Base-by-base conservation (phyloP, 495 filamentous ascomycete species). In the Barbatosphaeria neglecta region DNA sequence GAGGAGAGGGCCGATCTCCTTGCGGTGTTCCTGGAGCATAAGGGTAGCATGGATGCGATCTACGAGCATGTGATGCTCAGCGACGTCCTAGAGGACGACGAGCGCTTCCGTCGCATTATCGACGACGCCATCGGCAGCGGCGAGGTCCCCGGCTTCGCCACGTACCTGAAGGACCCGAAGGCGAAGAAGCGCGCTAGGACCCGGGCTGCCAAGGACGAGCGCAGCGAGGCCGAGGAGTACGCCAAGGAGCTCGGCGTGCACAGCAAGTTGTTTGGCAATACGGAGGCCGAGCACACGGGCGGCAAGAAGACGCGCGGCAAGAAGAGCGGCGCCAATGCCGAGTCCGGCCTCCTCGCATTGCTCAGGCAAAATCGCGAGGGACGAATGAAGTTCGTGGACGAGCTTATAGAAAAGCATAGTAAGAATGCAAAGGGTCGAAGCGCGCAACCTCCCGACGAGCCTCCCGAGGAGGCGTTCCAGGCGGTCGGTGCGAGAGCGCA, bases 1-100 rank as follows among this genome's bases (percentile, higher is more conserved):
- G 87, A 95, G 60, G 92, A 98, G 64, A 72, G 69, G 38, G 64
- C 70, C 20, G 87, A 92, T 55, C 45, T 98, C 3, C 62, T 97
- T 2, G 66, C 69, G n/a, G 86, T 84, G 13, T 96, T 87, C 60
- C 73, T 74, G 42, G 67, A 76, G 43, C 63, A 62, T 50, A 65
- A 86, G 46, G 92, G 92, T 19, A 74, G 83, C 22, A 75, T 95
- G 75, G 77, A 82, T 50, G 57, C 53, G 10, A 66, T 98, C 15
- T 96, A 92, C 66, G 76, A 86, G 54, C 67, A 66, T 0, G 82
- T 98, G 9, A 90, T 97, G 86, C 72, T 92, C 19, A 88, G 83
- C 50, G 76, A 90, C 58, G 79, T 85, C 7, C 57, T 89, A 0
- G 84, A 90, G 47, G 92, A 97, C 48, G 92, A 97, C 46, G 81